phyloP scores from a whole-genome alignment of 352 stramenopile genomes.

The Hyaloperonospora arabidopsidis region DNA sequence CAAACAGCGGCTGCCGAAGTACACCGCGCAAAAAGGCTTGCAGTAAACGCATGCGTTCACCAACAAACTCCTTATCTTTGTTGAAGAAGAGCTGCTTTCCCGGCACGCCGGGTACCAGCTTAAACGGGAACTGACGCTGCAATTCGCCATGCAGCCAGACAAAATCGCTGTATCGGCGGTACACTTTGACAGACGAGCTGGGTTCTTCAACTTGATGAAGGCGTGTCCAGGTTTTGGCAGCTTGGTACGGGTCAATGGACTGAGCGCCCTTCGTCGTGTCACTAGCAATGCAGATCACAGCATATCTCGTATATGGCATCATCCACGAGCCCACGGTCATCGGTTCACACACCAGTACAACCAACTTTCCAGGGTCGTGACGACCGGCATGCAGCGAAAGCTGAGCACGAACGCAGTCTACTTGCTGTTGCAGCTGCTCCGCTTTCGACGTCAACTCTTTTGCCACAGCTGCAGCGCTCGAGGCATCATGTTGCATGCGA shows the following conservation, averaged over 20 bases:
- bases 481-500: constrained; percentile 62
- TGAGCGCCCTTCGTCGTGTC: constrained; percentile 33
- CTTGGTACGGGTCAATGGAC: constrained; percentile 55
- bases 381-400: constrained; percentile 64
- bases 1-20: constrained; percentile 56
- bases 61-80: constrained; percentile 81
- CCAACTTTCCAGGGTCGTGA: constrained; percentile 71
- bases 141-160: constrained; percentile 72
- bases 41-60: constrained; percentile 69
- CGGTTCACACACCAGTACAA: constrained; percentile 74
- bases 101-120: constrained; percentile 65
- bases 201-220: constrained; percentile 63
- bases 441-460: constrained; percentile 64
- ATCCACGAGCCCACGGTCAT: constrained; percentile 78
- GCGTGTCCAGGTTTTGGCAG: constrained; percentile 70
- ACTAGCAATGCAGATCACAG: constrained; percentile 69
- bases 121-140: constrained; percentile 56
- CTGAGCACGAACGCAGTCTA: constrained; percentile 69
- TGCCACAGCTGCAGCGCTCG: constrained; percentile 50
- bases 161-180: constrained; percentile 83
- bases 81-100: constrained; percentile 80
- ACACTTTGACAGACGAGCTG: constrained; percentile 73
- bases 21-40: constrained; percentile 77
- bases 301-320: constrained; percentile 76
- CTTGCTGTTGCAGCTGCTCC: constrained; percentile 63